These are phyloP conservation scores for Citrus maxima DNA, from an alignment of 345 rosid species.

Conservation along the genomic window DNA sequence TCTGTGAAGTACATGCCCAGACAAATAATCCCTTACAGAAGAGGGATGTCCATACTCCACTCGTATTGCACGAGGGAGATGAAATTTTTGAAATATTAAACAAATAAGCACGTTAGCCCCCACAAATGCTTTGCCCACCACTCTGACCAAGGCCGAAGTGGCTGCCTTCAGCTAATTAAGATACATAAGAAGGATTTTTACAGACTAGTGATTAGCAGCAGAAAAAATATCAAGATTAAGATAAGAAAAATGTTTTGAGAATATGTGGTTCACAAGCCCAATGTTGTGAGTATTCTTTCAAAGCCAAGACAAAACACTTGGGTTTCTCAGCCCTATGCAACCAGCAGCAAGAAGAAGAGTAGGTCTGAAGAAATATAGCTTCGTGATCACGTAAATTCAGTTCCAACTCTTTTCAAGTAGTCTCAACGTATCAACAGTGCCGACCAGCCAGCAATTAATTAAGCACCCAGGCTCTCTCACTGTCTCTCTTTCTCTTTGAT, in stretches of 20 bases:
- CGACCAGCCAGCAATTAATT: neutral
- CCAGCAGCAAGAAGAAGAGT: conserved; percentile 9
- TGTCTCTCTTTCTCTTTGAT: neutral
- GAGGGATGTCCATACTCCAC: too few species aligned
- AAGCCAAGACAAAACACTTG: conserved; percentile 4
- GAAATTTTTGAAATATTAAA: too few species aligned
- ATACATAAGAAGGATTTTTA: neutral
- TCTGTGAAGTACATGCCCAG: too few species aligned
- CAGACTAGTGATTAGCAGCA: too few species aligned
- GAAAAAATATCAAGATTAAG: too few species aligned
- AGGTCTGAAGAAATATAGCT: conserved; percentile 28
- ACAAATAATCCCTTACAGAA: too few species aligned
- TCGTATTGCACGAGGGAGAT: too few species aligned
- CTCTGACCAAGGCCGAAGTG: too few species aligned
- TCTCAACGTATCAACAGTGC: neutral
- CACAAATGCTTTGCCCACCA: too few species aligned
- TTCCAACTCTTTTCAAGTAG: neutral
- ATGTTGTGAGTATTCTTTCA: neutral
- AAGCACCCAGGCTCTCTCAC: too few species aligned
- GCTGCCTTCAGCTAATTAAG: neutral
- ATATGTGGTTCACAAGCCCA: neutral
- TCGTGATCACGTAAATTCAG: neutral
- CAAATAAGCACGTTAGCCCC: too few species aligned
- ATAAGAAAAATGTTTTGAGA: too few species aligned
- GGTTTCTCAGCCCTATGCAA: conserved; percentile 7